These are phyloP conservation scores for Biscogniauxia mediterranea DNA, from an alignment of 2,329 filamentous ascomycete species.

Conservation along the genomic window DNA sequence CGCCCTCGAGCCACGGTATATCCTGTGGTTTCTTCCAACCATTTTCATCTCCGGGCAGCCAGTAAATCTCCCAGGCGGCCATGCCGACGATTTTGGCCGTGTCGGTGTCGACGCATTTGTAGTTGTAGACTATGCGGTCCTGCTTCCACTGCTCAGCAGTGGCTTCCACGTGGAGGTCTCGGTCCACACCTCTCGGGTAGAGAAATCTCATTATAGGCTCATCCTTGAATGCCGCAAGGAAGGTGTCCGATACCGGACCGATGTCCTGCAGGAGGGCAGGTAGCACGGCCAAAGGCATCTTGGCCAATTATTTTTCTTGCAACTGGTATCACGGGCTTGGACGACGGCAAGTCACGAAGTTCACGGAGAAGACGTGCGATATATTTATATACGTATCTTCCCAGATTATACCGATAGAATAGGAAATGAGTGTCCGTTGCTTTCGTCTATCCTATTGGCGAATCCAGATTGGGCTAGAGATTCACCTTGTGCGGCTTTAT, in stretches of 20 bases:
- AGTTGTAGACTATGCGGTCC: slow-evolving; percentile 18
- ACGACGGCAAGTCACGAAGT: background rate
- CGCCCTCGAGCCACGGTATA: slow-evolving; percentile 22
- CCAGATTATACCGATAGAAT: background rate
- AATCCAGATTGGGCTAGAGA: background rate
- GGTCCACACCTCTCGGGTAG: slow-evolving; percentile 17
- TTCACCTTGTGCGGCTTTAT: background rate
- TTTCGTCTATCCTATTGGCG: background rate
- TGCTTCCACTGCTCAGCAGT: slow-evolving; percentile 11
- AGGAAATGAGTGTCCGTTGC: background rate
- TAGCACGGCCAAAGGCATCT: slow-evolving; percentile 25
- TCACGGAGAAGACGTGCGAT: background rate
- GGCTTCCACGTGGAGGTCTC: slow-evolving; percentile 14
- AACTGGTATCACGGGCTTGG: background rate
- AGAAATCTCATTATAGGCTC: slow-evolving; percentile 19
- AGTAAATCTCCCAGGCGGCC: slow-evolving; percentile 29
- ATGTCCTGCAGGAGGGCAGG: slow-evolving; percentile 25
- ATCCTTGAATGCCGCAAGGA: slow-evolving; percentile 25
- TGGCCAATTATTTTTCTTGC: background rate
- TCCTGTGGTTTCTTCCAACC: slow-evolving; percentile 23
- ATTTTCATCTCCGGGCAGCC: slow-evolving; percentile 15
- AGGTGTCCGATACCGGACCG: slow-evolving; percentile 24
- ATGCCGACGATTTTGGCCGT: slow-evolving; percentile 26
- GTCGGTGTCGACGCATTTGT: slow-evolving; percentile 27
- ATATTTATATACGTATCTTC: background rate